Evolutionary conservation across 805 yeast genomes (phyloP), one percentile per base, ranked within the genome.

Genomic region (Yarrowia hollandica): DNA sequence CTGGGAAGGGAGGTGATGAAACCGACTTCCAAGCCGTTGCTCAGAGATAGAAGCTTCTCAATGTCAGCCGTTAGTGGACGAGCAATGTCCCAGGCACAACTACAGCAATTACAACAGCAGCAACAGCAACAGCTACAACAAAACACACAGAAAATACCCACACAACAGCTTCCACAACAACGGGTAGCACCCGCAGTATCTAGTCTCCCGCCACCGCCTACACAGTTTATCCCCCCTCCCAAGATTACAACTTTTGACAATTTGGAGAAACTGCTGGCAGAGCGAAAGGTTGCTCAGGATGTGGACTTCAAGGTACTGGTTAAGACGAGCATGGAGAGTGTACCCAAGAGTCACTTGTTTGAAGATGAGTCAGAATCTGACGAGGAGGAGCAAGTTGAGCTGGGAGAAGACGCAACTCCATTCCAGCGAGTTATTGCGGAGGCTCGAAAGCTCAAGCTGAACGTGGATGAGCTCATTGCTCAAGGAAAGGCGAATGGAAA

Each of bases 341-440:
- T 62, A 12, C 41, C 38, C 9, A 62, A 62, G 37, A 52, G 57
- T 9, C 63, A 64, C 39, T 44, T 64, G 37, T 30, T 64, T 16
- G 64, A 62, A n/a, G 66, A 58, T 8, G 67, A 64, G 31, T 63
- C 61, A 19, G 67, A 63, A 31, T 48, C 39, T 5, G 64, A 60
- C 9, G 63, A 55, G 26, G 60, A 46, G 25, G 58, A 39, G 25
- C 38, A 38, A 4, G 59, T 5, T 25, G 33, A 35, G 30, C 37
- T 60, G 16, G 56, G 58, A 14, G 65, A 62, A 9, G 64, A 60
- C 16, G 64, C 64, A 7, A 60, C 67, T 7, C 59, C 66, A 6
- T 64, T 64, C 46, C 65, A 64, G 19, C 34, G 67, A n/a, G 65
- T 62, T 9, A 46, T 64, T 15, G 67, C 64, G 4, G 67, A 64